phyloP scores from a whole-genome alignment of 371 early-diverging fungal species.

The Mycotypha africana region DNA sequence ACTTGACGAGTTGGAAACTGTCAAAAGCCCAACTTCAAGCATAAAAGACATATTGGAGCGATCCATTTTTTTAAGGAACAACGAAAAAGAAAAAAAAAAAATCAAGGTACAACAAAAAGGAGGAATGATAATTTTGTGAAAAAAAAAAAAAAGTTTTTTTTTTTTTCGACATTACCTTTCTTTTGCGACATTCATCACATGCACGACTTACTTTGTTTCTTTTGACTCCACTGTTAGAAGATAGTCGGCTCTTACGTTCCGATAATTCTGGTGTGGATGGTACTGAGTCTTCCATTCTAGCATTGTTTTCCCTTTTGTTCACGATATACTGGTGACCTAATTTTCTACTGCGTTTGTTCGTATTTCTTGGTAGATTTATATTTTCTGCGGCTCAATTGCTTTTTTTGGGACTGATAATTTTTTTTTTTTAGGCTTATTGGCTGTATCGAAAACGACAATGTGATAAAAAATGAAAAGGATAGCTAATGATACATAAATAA shows the following conservation, averaged over 20 bases:
- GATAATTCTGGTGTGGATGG: conserved; percentile 25
- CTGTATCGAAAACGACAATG: too few relatives aligned
- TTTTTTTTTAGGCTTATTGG: too few relatives aligned
- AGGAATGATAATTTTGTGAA: neutral
- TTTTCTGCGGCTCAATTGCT: too few relatives aligned
- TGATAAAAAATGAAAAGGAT: too few relatives aligned
- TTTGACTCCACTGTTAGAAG: conserved; percentile 21
- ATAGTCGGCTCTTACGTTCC: conserved; percentile 22
- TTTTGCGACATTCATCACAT: conserved; percentile 44
- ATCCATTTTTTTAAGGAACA: neutral
- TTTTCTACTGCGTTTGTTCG: too few relatives aligned
- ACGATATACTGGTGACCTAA: too few relatives aligned
- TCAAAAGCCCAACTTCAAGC: too few relatives aligned
- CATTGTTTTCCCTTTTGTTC: too few relatives aligned
- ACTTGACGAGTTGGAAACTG: conserved; percentile 30
- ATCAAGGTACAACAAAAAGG: neutral
- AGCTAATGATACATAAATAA: too few relatives aligned
- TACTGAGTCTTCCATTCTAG: conserved; percentile 32
- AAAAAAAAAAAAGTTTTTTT: too few relatives aligned
- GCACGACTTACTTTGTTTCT: conserved; percentile 42
- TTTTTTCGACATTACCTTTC: conserved; percentile 44
- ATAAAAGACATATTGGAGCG: neutral
- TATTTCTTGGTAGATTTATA: too few relatives aligned
- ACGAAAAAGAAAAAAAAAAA: neutral
- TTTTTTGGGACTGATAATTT: too few relatives aligned